phyloP scores from a whole-genome alignment of 1,284 basidiomycete genomes.

The Naganishia sp. region DNA sequence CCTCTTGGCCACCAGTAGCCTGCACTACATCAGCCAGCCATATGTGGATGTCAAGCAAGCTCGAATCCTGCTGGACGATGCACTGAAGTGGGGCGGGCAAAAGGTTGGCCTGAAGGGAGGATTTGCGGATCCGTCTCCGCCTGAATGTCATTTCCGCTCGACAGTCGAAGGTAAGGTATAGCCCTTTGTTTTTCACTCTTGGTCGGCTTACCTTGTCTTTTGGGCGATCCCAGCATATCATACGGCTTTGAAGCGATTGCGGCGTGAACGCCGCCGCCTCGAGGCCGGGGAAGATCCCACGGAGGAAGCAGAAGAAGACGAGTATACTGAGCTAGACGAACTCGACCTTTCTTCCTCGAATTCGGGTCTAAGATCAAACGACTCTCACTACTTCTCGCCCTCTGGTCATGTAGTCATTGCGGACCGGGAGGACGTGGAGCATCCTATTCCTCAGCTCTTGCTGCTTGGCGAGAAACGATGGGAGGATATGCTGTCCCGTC shows the following conservation, averaged over 20 bases:
- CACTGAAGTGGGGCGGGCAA: slow-evolving; percentile 8
- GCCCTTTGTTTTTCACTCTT: too few species aligned
- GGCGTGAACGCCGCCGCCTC: slow-evolving; percentile 1
- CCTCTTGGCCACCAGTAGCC: slow-evolving; percentile 4
- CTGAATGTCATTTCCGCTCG: slow-evolving; percentile 23
- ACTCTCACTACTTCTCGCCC: slow-evolving; percentile 39
- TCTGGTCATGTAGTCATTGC: slow-evolving; percentile 49
- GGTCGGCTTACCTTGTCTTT: background rate
- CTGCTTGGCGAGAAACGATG: slow-evolving; percentile 71
- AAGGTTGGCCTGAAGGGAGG: slow-evolving; percentile 14
- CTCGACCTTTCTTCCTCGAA: slow-evolving; percentile 20
- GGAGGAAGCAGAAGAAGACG: background rate
- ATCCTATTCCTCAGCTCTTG: slow-evolving; percentile 79
- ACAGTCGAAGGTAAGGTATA: slow-evolving; percentile 24
- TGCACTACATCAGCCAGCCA: slow-evolving; percentile 13
- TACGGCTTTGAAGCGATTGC: slow-evolving; percentile 16
- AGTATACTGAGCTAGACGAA: background rate
- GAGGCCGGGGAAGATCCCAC: background rate
- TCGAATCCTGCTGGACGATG: slow-evolving; percentile 10
- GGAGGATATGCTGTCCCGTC: slow-evolving; percentile 64
- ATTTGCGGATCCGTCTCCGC: background rate
- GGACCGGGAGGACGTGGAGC: slow-evolving; percentile 51
- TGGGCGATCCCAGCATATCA: slow-evolving; percentile 10
- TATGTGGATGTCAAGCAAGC: slow-evolving; percentile 20
- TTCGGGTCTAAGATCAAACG: background rate